These are phyloP conservation scores for Ascochyta pisi DNA, from an alignment of 2,329 filamentous ascomycete species.

Conservation along the genomic window DNA sequence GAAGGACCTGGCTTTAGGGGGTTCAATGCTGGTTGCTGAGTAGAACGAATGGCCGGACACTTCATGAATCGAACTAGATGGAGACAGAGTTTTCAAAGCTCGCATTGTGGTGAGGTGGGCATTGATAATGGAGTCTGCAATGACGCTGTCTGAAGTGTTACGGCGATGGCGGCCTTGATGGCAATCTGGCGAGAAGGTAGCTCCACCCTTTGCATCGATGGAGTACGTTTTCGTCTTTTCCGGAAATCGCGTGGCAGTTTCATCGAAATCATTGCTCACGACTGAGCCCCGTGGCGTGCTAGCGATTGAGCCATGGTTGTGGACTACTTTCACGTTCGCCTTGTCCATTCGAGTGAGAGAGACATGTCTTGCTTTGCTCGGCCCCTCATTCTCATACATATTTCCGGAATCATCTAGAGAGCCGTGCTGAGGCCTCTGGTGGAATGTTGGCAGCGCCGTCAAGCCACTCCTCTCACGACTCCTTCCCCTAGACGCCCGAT, in stretches of 20 bases:
- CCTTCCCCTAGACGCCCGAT: constrained; percentile 13
- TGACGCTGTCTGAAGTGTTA: constrained; percentile 34
- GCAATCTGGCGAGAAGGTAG: neutral
- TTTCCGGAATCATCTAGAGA: neutral
- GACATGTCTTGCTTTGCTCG: constrained; percentile 32
- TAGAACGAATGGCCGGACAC: constrained; percentile 17
- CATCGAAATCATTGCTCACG: constrained; percentile 18
- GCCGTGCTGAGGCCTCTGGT: constrained; percentile 11
- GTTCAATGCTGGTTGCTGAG: constrained; percentile 6
- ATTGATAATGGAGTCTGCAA: constrained; percentile 40
- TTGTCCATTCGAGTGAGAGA: constrained; percentile 33
- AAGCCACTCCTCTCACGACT: constrained; percentile 22
- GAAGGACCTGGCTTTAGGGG: constrained; percentile 23
- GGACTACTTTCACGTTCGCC: constrained; percentile 30
- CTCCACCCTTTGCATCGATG: constrained; percentile 2
- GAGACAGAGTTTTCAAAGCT: constrained; percentile 33
- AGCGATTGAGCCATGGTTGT: constrained; percentile 26
- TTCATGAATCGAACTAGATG: constrained; percentile 19
- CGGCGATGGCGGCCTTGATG: constrained; percentile 22
- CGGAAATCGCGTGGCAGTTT: constrained; percentile 6
- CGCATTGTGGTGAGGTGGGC: constrained; percentile 40
- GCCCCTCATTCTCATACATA: constrained; percentile 3
- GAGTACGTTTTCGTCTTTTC: constrained; percentile 15
- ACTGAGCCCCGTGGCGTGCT: constrained; percentile 30
- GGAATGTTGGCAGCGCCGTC: constrained; percentile 25